Conservation (phyloP, 768 basidiomycete genomes). For the Amanita rubescens region DNA sequence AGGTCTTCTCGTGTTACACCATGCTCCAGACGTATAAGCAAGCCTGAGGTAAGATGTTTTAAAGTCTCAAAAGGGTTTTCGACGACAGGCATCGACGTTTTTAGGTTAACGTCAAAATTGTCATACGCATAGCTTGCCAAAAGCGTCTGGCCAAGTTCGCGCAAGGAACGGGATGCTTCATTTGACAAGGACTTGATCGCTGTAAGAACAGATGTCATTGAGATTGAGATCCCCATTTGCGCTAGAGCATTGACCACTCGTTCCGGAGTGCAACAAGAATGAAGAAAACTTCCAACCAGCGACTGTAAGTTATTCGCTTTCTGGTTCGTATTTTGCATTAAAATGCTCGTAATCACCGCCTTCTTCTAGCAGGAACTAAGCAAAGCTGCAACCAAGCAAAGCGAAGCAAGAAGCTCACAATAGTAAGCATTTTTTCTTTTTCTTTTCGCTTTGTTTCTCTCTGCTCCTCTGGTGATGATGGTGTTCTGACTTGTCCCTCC, state of each 20-base stretch:
- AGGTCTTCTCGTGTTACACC: constrained; percentile 13
- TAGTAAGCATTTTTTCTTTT: not conserved
- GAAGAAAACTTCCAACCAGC: not conserved
- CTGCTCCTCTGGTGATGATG: not conserved
- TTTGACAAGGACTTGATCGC: constrained; percentile 13
- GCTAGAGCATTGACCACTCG: constrained; percentile 19
- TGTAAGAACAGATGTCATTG: constrained; percentile 10
- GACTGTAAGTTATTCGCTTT: constrained; percentile 11
- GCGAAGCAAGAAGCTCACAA: no score
- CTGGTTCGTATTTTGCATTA: constrained; percentile 19
- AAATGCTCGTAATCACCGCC: constrained; percentile 7
- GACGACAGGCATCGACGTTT: constrained; percentile 12
- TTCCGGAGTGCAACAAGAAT: constrained; percentile 14
- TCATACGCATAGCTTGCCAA: constrained; percentile 16
- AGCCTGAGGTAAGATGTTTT: constrained; percentile 18
- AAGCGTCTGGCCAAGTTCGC: constrained; percentile 11
- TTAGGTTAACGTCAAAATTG: constrained; percentile 20
- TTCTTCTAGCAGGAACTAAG: constrained; percentile 12
- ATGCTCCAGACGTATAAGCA: constrained; percentile 17
- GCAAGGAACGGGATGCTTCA: constrained; percentile 3
- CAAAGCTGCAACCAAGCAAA: not conserved
- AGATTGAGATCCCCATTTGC: constrained; percentile 21
- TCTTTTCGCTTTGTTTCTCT: not conserved
- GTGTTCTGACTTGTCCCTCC: not conserved
- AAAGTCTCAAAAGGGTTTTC: constrained; percentile 13